These are phyloP conservation scores for Avena atlantica DNA, from an alignment of 176 grass and related monocot genomes.

Conservation along the genomic window DNA sequence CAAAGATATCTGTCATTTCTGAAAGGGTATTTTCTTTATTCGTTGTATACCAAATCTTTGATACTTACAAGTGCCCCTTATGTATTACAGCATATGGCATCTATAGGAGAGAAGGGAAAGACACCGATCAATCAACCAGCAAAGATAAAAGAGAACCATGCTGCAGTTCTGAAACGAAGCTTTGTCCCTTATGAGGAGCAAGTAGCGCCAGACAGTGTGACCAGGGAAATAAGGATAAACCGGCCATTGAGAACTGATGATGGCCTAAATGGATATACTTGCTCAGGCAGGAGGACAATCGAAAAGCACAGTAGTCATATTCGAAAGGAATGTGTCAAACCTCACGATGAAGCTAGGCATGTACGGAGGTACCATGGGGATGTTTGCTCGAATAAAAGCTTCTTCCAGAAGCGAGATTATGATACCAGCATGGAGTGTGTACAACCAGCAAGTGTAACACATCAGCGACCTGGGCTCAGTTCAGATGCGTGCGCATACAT, in stretches of 20 bases:
- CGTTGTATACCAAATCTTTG: constrained; percentile 30
- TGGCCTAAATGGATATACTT: constrained; percentile 1
- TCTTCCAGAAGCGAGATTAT: not conserved
- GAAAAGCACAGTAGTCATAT: constrained; percentile 33
- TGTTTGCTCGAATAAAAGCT: constrained; percentile 41
- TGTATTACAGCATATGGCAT: constrained; percentile 32
- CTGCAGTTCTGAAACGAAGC: constrained; percentile 2
- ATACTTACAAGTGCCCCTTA: constrained; percentile 3
- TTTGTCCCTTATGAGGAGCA: constrained; percentile 39
- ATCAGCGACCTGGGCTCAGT: constrained; percentile 27
- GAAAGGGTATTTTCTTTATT: not conserved
- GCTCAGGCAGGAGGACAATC: constrained; percentile 19
- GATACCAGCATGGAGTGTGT: constrained; percentile 26
- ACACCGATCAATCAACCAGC: not conserved
- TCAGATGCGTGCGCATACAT: not conserved
- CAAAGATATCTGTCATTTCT: not conserved
- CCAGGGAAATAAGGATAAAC: constrained; percentile 29
- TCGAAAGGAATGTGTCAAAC: constrained; percentile 21
- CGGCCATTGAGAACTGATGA: not conserved
- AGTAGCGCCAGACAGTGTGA: constrained; percentile 3
- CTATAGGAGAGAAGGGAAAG: constrained; percentile 33
- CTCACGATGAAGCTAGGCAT: constrained; percentile 22
- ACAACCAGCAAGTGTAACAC: constrained; percentile 15
- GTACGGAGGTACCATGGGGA: constrained; percentile 20
- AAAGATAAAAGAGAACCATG: constrained; percentile 1